Base-by-base conservation (phyloP, 1,139 yeast species). In the Pichiaceae sp. region DNA sequence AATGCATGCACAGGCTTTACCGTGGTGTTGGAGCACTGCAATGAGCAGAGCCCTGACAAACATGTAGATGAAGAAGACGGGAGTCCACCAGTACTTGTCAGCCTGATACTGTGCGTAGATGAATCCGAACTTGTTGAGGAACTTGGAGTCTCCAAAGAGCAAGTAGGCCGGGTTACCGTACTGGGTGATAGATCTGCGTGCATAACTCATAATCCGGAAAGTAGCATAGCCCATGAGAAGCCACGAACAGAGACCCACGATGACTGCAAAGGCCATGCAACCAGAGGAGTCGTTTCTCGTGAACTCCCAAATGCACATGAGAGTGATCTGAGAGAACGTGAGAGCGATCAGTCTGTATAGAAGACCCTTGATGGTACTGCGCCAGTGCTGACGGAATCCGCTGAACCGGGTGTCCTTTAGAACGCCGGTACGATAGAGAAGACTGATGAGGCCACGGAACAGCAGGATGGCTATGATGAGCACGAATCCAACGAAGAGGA, bases 121-220 rank as follows among this genome's bases (percentile, higher is more conserved):
- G 62, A 91, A 91, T 0, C 99, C 99, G 65, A 83, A 91, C 50
- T 84, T 75, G 65, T 86, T 86, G 51, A 93, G 70, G 45, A 85
- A 77, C 30, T 69, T 70, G 11, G 80, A 75, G 56, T 93, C 95
- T 35, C 97, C 95, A 56, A 74, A 91, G 43, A 91, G 68, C 45
- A 89, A 68, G 56, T 86, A 91, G 1, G 98, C 98, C 0, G 98
- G 95, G 52, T 89, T 91, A 56, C 84, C 81, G 65, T 79, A 86
- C 45, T 82, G 69, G 43, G 69, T 67, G 24, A 72, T 68, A 0
- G 96, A 87, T 46, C 72, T 71, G 43, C 78, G 66, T 19, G 96
- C 98, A 47, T 79, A 69, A 15, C 72, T 47, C 37, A 81, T 62
- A 15, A 89, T 94, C 53, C 84, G 74, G 29, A 67, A 56, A 1